Evolutionary conservation across 352 stramenopile genomes (phyloP).

Genomic region (Pythium aquatile): DNA sequence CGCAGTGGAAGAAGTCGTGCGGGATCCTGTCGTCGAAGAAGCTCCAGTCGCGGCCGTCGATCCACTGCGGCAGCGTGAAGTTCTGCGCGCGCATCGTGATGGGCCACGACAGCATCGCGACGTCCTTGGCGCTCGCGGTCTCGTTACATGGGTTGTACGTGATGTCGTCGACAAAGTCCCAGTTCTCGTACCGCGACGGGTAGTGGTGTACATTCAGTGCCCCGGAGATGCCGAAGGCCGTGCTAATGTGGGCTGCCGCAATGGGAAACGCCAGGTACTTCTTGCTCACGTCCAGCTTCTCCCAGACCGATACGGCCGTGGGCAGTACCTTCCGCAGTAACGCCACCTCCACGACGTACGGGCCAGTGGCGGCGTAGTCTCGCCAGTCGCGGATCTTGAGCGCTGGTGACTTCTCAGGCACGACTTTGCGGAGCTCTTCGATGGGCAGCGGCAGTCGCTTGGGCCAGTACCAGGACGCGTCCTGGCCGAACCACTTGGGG

Average conservation of each 20-base stretch:
- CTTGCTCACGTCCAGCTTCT: slow-evolving; percentile 47
- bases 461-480: slow-evolving; percentile 80
- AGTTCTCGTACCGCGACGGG: slow-evolving; percentile 83
- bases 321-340: slow-evolving; percentile 53
- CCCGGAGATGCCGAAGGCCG: slow-evolving; percentile 60
- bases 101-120: slow-evolving; percentile 69
- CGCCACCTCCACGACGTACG: slow-evolving; percentile 63
- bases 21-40: slow-evolving; percentile 66
- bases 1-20: slow-evolving; percentile 64
- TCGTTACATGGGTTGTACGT: slow-evolving; percentile 75
- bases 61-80: slow-evolving; percentile 75
- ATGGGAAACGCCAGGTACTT: slow-evolving; percentile 67
- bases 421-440: slow-evolving; percentile 34
- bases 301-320: slow-evolving; percentile 46
- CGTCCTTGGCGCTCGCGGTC: slow-evolving; percentile 26
- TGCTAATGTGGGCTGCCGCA: slow-evolving; percentile 56
- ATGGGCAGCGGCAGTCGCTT: slow-evolving; percentile 40
- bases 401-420: slow-evolving; percentile 44
- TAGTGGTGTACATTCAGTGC: slow-evolving; percentile 79
- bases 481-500: slow-evolving; percentile 59
- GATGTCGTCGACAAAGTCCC: slow-evolving; percentile 83
- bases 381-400: slow-evolving; percentile 63
- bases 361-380: slow-evolving; percentile 63
- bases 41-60: slow-evolving; percentile 71
- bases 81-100: slow-evolving; percentile 73